Evolutionary conservation across 768 basidiomycete genomes (phyloP), one percentile per base, ranked within the genome.

Genomic region (Boletus sp.): DNA sequence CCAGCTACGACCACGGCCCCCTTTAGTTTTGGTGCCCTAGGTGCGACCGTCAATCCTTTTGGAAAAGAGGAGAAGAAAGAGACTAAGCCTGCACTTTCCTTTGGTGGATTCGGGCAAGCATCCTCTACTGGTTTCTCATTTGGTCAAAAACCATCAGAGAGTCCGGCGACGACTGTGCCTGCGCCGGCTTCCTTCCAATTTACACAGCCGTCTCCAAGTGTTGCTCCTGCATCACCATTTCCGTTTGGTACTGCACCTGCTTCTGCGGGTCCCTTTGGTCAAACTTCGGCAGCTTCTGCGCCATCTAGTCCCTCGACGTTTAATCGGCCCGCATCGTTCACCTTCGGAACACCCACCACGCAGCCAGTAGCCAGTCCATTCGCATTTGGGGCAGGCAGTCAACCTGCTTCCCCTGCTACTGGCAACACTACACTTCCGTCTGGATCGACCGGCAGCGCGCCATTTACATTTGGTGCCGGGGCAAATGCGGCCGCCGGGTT

Each of bases 261-360:
- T 37, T 67, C 66, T 57, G 67, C 65, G 49, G 54, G 69, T 59
- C 69, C 75, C 10, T 84, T 83, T 58, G 75, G 75, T 27, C 74
- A 78, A 47, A 39, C 72, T 21, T 67, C 72, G 21, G 49, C 68
- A 17, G 67, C 70, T 15, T 84, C 83, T 41, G 74, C 81, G 23
- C 83, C 83, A 29, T 75, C 74, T 38, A 85, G 83, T 53, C 83
- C 83, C 13, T 83, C 82, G 32, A 79, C 81, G 4, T 84, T 83
- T 56, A 75, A 72, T 57, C 79, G 81, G 7, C 62, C 70, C 43
- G 52, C 73, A 5, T 65, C 78, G 1, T 84, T 84, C 60, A 46
- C 74, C 23, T 84, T 84, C 62, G 77, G 74, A 19, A 57, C 73
- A 21, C 64, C 78, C 7, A 53, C 77, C 5, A 61, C 79, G 15